These are phyloP conservation scores for Hypoxylon rubiginosum DNA, from an alignment of 2,329 filamentous ascomycete species.

Conservation along the genomic window DNA sequence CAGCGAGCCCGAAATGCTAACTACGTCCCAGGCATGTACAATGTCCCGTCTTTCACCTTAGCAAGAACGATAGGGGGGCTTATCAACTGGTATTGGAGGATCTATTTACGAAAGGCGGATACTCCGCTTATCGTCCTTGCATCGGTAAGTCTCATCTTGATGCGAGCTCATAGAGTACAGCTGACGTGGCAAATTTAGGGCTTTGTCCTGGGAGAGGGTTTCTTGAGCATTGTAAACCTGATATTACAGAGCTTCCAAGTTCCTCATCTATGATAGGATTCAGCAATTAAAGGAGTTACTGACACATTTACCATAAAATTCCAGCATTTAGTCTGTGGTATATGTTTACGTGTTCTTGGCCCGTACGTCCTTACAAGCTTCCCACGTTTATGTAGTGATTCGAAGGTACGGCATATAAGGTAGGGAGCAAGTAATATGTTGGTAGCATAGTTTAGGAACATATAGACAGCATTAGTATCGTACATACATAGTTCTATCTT, in stretches of 20 bases:
- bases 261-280: conserved; percentile 72
- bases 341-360: not conserved
- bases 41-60: conserved; percentile 94
- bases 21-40: conserved; percentile 83
- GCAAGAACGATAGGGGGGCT: conserved; percentile 86
- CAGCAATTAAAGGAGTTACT: not conserved
- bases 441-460: not conserved
- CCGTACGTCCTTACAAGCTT: not conserved
- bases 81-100: conserved; percentile 81
- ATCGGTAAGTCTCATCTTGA: conserved; percentile 61
- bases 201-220: conserved; percentile 91
- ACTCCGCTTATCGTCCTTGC: conserved; percentile 92
- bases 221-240: conserved; percentile 92
- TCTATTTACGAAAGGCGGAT: conserved; percentile 65
- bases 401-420: not conserved
- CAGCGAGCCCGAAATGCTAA: conserved; percentile 12
- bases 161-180: not conserved
- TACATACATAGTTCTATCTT: not conserved
- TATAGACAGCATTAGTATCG: not conserved
- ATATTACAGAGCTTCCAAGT: conserved; percentile 81
- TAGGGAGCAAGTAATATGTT: not conserved
- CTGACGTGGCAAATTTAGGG: conserved; percentile 63
- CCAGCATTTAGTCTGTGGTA: conserved; percentile 13
- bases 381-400: not conserved
- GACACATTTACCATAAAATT: conserved; percentile 1